Evolutionary conservation across 177 flowering plant genomes (phyloP), one percentile per base, ranked within the genome.

Genomic region (Vitis hybrid): DNA sequence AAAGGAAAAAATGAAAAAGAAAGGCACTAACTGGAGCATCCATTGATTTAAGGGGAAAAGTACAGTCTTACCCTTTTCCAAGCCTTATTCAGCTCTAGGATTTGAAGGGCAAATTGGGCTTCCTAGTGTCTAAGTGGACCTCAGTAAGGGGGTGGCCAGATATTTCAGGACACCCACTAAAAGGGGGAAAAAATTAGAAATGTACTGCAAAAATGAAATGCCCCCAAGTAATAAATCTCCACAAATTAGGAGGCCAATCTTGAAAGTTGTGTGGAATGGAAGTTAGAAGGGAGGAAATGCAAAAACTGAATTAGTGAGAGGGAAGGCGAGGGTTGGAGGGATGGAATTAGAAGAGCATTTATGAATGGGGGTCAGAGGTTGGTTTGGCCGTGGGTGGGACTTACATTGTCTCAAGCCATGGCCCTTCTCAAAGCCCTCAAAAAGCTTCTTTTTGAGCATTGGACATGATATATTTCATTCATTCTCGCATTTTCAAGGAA

Each of bases 381-480:
- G 47, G 47, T 38, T 6, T 28, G 49, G 64, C 7, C 33, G 64
- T 62, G 51, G 11, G 65, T 62, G 65, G 65, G 65, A 33, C 65
- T 31, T 15, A 60, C n/a, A 10, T 5, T 62, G 51, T 62, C 20
- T 33, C 51, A 15, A 8, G 47, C 64, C 14, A 17, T 22, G 33
- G 15, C 13, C 31, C 47, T 28, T 62, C 51, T 62, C 65, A 47
- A 18, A 68, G 51, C 14, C 64, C 31, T 51, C 28, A 24, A 58
- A 18, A 44, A 20, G 15, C 7, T 58, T 17, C 44, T 62, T 62
- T 20, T 62, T 33, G 50, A 18, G 51, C 50, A 62, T 38, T 62
- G 18, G 33, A 68, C 38, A 14, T 59, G 56, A 68, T 50, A 59
- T 18, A 18, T 68, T 68, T 44, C 44, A 69, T 69, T 59, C 51